Conservation (phyloP, 768 basidiomycete species). For the Suillus spraguei region DNA sequence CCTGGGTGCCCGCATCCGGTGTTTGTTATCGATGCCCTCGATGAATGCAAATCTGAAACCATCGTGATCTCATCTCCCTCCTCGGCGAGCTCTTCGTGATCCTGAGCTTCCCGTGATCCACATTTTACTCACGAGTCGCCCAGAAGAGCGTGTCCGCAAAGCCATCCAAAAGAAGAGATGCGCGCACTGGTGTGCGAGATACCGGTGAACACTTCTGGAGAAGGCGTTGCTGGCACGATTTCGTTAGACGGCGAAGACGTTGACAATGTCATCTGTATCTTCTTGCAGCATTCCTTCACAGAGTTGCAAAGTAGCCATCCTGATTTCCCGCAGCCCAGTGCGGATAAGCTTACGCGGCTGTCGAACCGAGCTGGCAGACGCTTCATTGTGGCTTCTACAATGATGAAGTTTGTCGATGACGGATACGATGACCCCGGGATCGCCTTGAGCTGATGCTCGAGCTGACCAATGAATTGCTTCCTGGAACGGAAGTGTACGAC, state of each 20-base stretch:
- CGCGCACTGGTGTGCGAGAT: neutral
- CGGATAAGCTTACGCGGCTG: neutral
- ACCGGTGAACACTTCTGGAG: neutral
- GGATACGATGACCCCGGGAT: neutral
- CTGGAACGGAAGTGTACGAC: neutral
- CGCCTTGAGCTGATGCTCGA: neutral
- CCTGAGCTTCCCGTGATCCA: neutral
- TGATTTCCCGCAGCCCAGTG: neutral
- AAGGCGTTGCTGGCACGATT: neutral
- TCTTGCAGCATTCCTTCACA: neutral
- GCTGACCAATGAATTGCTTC: neutral
- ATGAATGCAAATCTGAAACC: neutral
- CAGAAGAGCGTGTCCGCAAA: neutral
- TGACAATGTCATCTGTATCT: neutral
- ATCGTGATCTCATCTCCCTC: neutral
- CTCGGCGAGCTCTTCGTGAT: neutral
- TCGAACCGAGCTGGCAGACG: neutral
- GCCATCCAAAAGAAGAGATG: neutral
- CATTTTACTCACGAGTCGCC: neutral
- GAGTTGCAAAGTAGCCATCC: neutral
- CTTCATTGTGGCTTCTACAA: neutral
- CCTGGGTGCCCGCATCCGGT: neutral
- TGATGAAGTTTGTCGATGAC: neutral
- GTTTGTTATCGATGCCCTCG: neutral
- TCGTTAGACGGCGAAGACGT: neutral